A percentile compares a stretch with the other conserved stretches of the same genome.
Evolutionary conservation across 768 basidiomycete species (phyloP).

Genomic region (Kwoniella heveanensis): DNA sequence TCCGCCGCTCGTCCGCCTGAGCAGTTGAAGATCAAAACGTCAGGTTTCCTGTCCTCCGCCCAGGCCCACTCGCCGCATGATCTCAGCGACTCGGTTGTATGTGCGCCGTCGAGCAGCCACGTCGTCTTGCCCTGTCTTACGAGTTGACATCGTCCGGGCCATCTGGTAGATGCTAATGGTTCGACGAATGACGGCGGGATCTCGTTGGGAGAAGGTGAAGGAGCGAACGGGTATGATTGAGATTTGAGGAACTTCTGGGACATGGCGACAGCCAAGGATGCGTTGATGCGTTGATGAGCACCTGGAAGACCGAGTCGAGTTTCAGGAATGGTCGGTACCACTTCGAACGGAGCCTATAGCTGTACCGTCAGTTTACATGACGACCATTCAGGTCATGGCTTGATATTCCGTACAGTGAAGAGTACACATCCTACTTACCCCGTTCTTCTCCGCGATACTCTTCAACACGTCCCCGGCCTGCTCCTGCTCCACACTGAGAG

Average conservation of each 20-base stretch:
- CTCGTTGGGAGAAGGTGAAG: conserved; percentile 4
- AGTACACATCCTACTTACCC: conserved; percentile 59
- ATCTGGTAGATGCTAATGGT: conserved; percentile 71
- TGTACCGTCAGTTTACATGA: no score
- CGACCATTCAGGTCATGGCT: neutral
- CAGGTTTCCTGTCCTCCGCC: conserved; percentile 58
- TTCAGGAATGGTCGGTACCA: conserved; percentile 63
- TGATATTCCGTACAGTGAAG: no score
- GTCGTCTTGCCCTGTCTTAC: conserved; percentile 62
- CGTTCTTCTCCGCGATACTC: conserved; percentile 67
- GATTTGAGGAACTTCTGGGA: conserved; percentile 66
- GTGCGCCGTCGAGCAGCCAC: conserved; percentile 96
- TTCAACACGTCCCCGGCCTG: conserved; percentile 67
- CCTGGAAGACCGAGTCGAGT: conserved; percentile 75
- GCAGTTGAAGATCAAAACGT: conserved; percentile 87
- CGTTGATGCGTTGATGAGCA: conserved; percentile 82
- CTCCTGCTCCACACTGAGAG: conserved; percentile 75
- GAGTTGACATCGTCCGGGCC: conserved; percentile 95
- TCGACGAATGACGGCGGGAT: conserved; percentile 64
- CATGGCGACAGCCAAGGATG: conserved; percentile 77
- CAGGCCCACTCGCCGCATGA: conserved; percentile 90
- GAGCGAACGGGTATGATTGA: conserved; percentile 35
- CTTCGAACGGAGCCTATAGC: conserved; percentile 60
- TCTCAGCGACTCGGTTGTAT: conserved; percentile 84
- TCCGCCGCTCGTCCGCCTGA: conserved; percentile 83